A percentile compares a stretch with the other conserved stretches of the same genome.
Conservation (phyloP, 75 land plant genomes). For the Selaginella moellendorffii region DNA sequence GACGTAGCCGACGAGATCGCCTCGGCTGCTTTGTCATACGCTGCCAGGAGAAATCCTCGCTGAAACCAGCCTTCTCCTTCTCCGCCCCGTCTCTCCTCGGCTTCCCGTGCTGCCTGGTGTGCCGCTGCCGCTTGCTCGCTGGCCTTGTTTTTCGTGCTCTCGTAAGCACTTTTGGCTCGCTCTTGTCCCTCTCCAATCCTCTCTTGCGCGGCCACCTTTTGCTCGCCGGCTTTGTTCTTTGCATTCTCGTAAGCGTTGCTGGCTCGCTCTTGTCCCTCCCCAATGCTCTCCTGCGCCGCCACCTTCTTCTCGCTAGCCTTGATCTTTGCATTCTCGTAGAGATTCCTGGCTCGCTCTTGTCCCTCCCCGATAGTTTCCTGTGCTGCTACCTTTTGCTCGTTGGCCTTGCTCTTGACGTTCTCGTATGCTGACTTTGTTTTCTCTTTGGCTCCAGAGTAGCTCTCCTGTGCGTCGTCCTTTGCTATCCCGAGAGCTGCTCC, state of each 20-base stretch:
- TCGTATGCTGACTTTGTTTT: background rate
- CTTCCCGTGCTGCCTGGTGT: background rate
- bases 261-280: background rate
- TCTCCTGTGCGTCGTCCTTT: background rate
- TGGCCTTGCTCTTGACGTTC: background rate
- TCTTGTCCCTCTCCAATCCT: background rate
- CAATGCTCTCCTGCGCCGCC: background rate
- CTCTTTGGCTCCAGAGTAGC: background rate
- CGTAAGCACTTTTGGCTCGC: background rate
- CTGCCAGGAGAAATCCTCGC: background rate
- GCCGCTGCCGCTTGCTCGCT: background rate
- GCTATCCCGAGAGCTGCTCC: background rate
- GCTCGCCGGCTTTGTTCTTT: no score
- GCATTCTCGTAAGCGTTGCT: background rate
- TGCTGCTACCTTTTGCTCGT: background rate
- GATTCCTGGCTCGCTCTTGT: background rate
- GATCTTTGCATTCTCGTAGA: no score
- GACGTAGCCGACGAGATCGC: background rate
- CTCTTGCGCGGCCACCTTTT: background rate
- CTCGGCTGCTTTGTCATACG: background rate
- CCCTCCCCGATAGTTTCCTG: background rate
- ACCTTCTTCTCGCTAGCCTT: no score
- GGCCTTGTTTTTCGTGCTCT: background rate
- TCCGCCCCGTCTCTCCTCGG: background rate
- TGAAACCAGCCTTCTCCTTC: background rate